Percentiles rank a stretch among this genome's conserved stretches.
These are phyloP conservation scores for Xerocomus subilludens DNA, from an alignment of 1,284 basidiomycete genomes.

Conservation along the genomic window DNA sequence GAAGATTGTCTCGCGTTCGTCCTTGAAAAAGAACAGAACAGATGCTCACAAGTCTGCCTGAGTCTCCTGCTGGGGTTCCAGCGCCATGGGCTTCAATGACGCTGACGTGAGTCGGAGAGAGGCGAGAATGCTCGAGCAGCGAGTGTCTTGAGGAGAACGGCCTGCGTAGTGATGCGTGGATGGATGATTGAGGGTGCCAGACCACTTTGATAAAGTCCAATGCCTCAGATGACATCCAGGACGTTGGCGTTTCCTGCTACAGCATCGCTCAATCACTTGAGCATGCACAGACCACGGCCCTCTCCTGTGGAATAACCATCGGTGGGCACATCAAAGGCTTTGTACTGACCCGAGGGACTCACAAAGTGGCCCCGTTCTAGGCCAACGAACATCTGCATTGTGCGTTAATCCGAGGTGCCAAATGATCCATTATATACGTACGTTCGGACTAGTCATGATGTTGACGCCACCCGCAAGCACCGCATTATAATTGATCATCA, in stretches of 20 bases:
- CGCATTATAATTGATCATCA: slow-evolving; percentile 71
- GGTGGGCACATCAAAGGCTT: slow-evolving; percentile 74
- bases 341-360: slow-evolving; percentile 73
- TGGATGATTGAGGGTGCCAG: slow-evolving; percentile 74
- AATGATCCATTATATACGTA: slow-evolving; percentile 52
- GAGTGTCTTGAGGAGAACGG: slow-evolving; percentile 63
- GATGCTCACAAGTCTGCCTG: slow-evolving; percentile 71
- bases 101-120: slow-evolving; percentile 62
- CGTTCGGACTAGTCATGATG: slow-evolving; percentile 75
- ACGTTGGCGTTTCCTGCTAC: slow-evolving; percentile 72
- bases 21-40: slow-evolving; percentile 63
- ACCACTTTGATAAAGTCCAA: slow-evolving; percentile 77
- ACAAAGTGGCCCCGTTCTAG: slow-evolving; percentile 77
- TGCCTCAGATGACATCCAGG: slow-evolving; percentile 72
- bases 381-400: slow-evolving; percentile 71
- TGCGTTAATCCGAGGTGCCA: slow-evolving; percentile 24
- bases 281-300: slow-evolving; percentile 75
- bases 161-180: slow-evolving; percentile 72
- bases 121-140: slow-evolving; percentile 61
- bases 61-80: slow-evolving; percentile 76
- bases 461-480: slow-evolving; percentile 81
- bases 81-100: slow-evolving; percentile 80
- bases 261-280: slow-evolving; percentile 76
- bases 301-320: slow-evolving; percentile 80
- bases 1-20: slow-evolving; percentile 60